Conservation (phyloP, 768 basidiomycete genomes). For the Terana coerulea region DNA sequence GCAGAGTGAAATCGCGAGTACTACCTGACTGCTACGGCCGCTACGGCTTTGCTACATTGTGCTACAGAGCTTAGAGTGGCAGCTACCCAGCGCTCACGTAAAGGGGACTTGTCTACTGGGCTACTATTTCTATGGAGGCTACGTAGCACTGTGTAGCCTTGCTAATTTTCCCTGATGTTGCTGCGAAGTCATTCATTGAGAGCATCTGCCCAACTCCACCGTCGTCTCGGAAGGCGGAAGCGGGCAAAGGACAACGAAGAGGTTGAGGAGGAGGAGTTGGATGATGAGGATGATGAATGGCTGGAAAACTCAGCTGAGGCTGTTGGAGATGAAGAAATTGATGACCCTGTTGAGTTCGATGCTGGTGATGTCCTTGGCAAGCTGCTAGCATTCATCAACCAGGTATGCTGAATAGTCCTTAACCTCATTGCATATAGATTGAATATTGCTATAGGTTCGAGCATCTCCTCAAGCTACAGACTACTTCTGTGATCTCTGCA, state of each 20-base stretch:
- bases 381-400: conserved; percentile 1
- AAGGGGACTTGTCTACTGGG: no score
- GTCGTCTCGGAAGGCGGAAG: neutral
- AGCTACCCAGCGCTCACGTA: no score
- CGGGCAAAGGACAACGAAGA: neutral
- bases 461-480: conserved; percentile 5
- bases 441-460: conserved; percentile 2
- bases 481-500: neutral
- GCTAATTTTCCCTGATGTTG: no score
- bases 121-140: no score
- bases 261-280: neutral
- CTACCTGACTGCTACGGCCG: no score
- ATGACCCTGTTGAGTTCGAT: neutral
- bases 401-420: neutral
- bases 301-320: neutral
- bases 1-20: no score
- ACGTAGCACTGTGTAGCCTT: no score
- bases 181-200: conserved; percentile 5
- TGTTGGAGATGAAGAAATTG: conserved; percentile 1
- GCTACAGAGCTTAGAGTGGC: no score
- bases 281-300: neutral
- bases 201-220: conserved; percentile 1
- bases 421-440: no score
- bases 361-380: conserved; percentile 7
- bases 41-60: no score